Evolutionary conservation across 768 basidiomycete genomes (phyloP), one percentile per base, ranked within the genome.

Genomic region (Cubamyces lactineus): DNA sequence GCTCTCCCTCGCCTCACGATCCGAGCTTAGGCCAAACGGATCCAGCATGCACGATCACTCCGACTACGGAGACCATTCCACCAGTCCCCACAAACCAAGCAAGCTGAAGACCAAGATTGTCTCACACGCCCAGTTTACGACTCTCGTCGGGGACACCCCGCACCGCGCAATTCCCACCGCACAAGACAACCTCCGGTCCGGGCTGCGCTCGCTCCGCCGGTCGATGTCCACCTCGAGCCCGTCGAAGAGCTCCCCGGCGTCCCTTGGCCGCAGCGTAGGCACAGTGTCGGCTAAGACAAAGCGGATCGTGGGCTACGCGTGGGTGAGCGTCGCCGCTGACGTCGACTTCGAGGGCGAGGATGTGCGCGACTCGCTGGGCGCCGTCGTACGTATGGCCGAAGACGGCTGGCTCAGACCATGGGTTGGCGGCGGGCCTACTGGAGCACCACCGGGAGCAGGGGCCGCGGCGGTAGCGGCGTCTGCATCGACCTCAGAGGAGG

Each of bases 261-360:
- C 57, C 26, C 51, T 61, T 24, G 58, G 53, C 17, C 9, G 48
- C 1, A 53, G 48, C 41, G 47, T 54, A 39, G 54, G 50, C 26
- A 30, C 19, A 21, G 43, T 9, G 34, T 34, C 24, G 12, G 39
- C 50, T 1, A 59, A 52, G 58, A 34, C 24, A 67, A 75, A 71
- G 43, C 76, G 78, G n/a, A 70, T 73, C 59, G 85, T 91, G 28
- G 86, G 85, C 49, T 94, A 94, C 72, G 85, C 87, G 19, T 94
- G 92, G 91, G 84, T 94, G n/a, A 87, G 84, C 70, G 77, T 86
- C 41, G 84, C 85, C 39, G 88, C 89, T 62, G 92, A 93, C 70
- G 84, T 93, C 30, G 92, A 94, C 72, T 88, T 86, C 81, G 89
- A 93, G 68, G 92, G 92, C 26, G 82, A 85, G 59, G 88, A 92